Conservation (phyloP, 2,329 filamentous ascomycete genomes). For the Aspergillus udagawae region DNA sequence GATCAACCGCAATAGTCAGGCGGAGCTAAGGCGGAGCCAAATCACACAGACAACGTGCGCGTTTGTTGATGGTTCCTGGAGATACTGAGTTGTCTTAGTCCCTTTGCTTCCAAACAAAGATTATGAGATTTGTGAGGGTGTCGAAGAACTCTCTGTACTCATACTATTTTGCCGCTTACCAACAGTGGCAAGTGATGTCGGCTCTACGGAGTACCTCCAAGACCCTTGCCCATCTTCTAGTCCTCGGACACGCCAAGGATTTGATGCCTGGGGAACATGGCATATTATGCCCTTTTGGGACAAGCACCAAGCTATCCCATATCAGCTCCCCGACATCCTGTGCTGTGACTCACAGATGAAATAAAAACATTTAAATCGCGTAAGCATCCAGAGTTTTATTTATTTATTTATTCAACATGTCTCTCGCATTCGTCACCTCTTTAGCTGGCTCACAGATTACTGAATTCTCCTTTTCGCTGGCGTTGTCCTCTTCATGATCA, state of each 20-base stretch:
- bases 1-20: constrained; percentile 22
- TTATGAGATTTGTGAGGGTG: background rate
- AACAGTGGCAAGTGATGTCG: background rate
- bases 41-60: constrained; percentile 19
- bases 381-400: background rate
- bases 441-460: background rate
- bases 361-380: background rate
- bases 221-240: background rate
- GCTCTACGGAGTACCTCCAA: background rate
- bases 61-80: background rate
- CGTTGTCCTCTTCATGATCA: background rate
- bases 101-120: background rate
- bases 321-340: background rate
- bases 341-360: background rate
- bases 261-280: background rate
- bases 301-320: constrained; percentile 12
- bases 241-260: background rate
- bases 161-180: background rate
- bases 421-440: too few species aligned
- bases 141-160: background rate
- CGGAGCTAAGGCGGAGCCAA: constrained; percentile 18
- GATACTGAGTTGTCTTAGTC: background rate
- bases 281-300: background rate
- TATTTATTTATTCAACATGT: too few species aligned
- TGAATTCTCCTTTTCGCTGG: background rate